Evolutionary conservation across 2,329 filamentous ascomycete species (phyloP), one percentile per base, ranked within the genome.

Genomic region (Lachnellula arida): DNA sequence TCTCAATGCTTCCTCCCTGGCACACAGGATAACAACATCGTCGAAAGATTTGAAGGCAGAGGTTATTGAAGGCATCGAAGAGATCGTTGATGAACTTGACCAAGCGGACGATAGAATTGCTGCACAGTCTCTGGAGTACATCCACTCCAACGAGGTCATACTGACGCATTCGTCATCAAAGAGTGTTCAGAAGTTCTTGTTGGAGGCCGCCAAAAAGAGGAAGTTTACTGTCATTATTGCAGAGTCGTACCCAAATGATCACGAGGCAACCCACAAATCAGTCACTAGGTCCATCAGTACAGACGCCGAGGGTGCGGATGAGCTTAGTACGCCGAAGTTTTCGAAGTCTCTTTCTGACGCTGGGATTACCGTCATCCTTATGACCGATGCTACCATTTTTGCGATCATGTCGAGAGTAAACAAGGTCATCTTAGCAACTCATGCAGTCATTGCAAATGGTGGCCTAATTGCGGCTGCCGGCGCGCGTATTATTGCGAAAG

Each of bases 371-470:
- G 88, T 96, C 43, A 88, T 97, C 64, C 81, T 89, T 58, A 86
- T 97, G 54, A 85, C 90, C 44, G 92, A 96, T 72, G 87, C 86
- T 7, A 89, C 91, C 9, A 81, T 96, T 53, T 95, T 92, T 75
- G 91, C 92, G 1, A 89, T 97, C 67, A 97, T 99, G 89, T 89
- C 92, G 8, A 85, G 88, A 58, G 90, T 97, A 65, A 95, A 93
- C 78, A 97, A 97, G 75, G 93, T 99, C 59, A 89, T 99, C 49
- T 78, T 99, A 6, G 87, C 89, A 12, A 93, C 93, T 5, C 88
- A 92, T 67, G 87, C 89, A 3, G 89, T 99, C 28, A 84, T 95
- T 46, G 89, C 90, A 49, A 94, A 96, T 66, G 94, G 94, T 51
- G 89, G 89, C 6, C 82, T 96, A 25, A 81, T 97, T 28, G 88